Conservation (phyloP, 305 asterid genomes). For the Galium porrigens region DNA sequence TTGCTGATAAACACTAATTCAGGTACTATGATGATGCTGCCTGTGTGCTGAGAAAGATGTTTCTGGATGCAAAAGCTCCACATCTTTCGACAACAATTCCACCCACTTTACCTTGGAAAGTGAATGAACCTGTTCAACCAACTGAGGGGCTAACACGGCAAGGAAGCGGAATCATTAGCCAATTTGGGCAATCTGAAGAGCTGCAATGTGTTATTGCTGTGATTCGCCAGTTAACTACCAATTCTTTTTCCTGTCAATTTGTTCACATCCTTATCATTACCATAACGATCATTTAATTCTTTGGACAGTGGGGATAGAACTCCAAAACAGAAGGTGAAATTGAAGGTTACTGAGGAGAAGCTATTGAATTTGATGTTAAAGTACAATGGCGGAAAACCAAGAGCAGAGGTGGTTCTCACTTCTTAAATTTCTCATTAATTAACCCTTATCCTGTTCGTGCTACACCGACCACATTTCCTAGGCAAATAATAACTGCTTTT, state of each 20-base stretch:
- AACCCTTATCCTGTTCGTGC: slow-evolving; percentile 10
- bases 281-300: slow-evolving; percentile 15
- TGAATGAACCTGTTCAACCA: slow-evolving; percentile 64
- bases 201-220: slow-evolving; percentile 86
- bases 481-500: slow-evolving; percentile 14
- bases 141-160: slow-evolving; percentile 81
- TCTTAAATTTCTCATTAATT: slow-evolving; percentile 6
- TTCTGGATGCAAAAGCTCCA: slow-evolving; percentile 96
- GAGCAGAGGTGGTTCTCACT: slow-evolving; percentile 64
- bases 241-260: slow-evolving; percentile 4
- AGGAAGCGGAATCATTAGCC: slow-evolving; percentile 88
- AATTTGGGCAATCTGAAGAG: slow-evolving; percentile 85
- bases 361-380: slow-evolving; percentile 88
- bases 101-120: slow-evolving; percentile 84
- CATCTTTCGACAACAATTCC: slow-evolving; percentile 83
- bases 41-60: slow-evolving; percentile 85
- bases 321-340: slow-evolving; percentile 95
- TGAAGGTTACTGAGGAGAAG: slow-evolving; percentile 90
- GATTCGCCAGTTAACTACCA: slow-evolving; percentile 62
- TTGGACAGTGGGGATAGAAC: slow-evolving; percentile 93
- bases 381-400: slow-evolving; percentile 84
- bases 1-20: slow-evolving; percentile 11
- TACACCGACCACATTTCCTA: slow-evolving; percentile 12
- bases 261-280: slow-evolving; percentile 13
- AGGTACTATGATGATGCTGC: slow-evolving; percentile 95